Base-by-base conservation (phyloP, 768 basidiomycete genomes). In the Amanita polypyramis region DNA sequence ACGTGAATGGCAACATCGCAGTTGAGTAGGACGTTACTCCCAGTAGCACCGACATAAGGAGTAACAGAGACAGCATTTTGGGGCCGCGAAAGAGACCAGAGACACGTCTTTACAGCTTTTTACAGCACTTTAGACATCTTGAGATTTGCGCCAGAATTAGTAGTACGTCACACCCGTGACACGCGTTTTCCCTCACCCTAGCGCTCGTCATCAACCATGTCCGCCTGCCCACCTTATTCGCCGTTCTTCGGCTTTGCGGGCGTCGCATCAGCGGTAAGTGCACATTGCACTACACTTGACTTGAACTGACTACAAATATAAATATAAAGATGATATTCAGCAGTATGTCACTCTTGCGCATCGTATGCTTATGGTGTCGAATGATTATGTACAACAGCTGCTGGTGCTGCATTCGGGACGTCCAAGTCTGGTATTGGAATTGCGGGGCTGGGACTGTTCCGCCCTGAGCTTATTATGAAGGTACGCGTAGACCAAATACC, bases 181-280 rank as follows among this genome's bases (percentile, higher is more conserved):
- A 38, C 36, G 15, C 19, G 10, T 6, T 47, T 21, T 8, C 19
- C 30, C 19, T n/a, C n/a, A n/a, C n/a, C n/a, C n/a, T n/a, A n/a
- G n/a, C n/a, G n/a, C n/a, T n/a, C n/a, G n/a, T n/a, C 20, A n/a
- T 27, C 36, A 52, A 57, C 45, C 39, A 82, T 80, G 79, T 76
- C 79, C 20, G 54, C 76, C 43, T 96, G 92, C 63, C 92, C 92
- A 52, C 89, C 93, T 25, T 97, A 88, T 62, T 94, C 94, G 43
- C 89, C 92, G 44, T 98, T 98, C 80, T 96, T 98, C 63, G 95
- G 94, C 21, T 94, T 99, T 63, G 94, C 86, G 43, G 95, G 95
- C 43, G 95, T 98, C 25, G 87, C 92, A n/a, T 76, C 85, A 20
- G 81, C 95, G 43, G 95, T 96, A 57, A 67, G 87, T 64, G 32